Evolutionary conservation across 306 rosid genomes (phyloP), one percentile per base, ranked within the genome.

Genomic region (Rosa persica): DNA sequence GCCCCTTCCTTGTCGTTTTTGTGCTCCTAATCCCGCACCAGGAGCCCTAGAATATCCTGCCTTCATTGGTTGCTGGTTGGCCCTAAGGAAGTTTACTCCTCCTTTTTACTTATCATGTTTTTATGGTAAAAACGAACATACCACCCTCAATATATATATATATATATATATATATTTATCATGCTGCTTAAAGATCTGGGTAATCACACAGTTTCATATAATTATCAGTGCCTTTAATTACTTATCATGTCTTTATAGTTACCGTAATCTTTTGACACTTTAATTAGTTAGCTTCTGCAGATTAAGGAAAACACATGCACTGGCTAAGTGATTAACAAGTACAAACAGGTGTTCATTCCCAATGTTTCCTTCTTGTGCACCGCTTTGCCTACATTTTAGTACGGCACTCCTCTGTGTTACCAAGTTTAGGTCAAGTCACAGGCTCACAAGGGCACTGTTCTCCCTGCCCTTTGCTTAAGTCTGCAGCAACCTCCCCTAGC

Each of bases 401-500:
- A 88, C 89, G 87, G 85, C 76, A 40, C 62, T 55, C 74, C 17
- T 75, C 67, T 73, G 79, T 84, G 83, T 83, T 85, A 79, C 91
- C 79, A 67, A 64, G 76, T 86, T 87, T 73, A 54, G 86, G 80
- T 70, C 90, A 71, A 71, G 89, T 88, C 90, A 81, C 83, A 39
- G 71, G 47, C n/a, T 66, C 27, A 66, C 71, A 66, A 83, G 79
- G 75, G 39, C 88, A 74, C 86, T 81, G 62, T 86, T 83, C 82
- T 39, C 7, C 74, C 73, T 80, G 40, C 48, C 48, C 80, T 78
- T 75, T 74, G 83, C 80, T 71, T 19, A 65, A 66, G 65, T 52
- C 55, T 46, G 42, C 67, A 60, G 49, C 27, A 30, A 61, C 25
- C 54, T 72, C 65, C 36, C 57, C 60, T 17, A 40, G 34, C 73